phyloP scores from a whole-genome alignment of 164 flowering plant genomes.

The Kingdonia uniflora region DNA sequence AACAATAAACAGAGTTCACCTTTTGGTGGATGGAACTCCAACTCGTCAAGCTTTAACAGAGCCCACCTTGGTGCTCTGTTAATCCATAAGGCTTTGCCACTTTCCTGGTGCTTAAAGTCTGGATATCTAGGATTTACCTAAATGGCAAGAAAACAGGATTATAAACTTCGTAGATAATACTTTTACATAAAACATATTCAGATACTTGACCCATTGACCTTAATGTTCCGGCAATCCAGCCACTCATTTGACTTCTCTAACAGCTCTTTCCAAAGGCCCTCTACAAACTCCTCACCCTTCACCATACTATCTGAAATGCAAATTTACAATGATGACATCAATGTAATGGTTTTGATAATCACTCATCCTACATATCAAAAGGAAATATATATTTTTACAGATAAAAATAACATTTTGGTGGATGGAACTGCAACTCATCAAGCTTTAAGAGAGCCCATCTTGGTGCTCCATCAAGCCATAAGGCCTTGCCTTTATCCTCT shows the following conservation, averaged over 20 bases:
- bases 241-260: conserved; percentile 51
- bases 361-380: too few relatives aligned
- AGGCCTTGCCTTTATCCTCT: too few relatives aligned
- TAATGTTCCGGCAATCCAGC: conserved; percentile 43
- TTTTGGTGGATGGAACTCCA: conserved; percentile 14
- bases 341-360: neutral
- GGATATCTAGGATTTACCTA: conserved; percentile 43
- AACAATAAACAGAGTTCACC: too few relatives aligned
- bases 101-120: conserved; percentile 48
- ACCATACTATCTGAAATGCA: neutral
- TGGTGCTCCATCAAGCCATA: too few relatives aligned
- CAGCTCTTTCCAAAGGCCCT: conserved; percentile 51
- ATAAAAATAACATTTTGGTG: too few relatives aligned
- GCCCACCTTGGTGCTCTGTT: conserved; percentile 35
- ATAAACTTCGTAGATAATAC: too few relatives aligned
- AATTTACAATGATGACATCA: neutral
- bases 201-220: too few relatives aligned
- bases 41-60: conserved; percentile 21
- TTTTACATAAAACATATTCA: too few relatives aligned
- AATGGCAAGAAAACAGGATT: too few relatives aligned
- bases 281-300: conserved; percentile 9
- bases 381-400: too few relatives aligned
- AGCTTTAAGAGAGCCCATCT: too few relatives aligned
- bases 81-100: conserved; percentile 38
- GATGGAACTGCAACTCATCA: too few relatives aligned